Base-by-base conservation (phyloP, 495 filamentous ascomycete species). In the Penicillium samsonianum region DNA sequence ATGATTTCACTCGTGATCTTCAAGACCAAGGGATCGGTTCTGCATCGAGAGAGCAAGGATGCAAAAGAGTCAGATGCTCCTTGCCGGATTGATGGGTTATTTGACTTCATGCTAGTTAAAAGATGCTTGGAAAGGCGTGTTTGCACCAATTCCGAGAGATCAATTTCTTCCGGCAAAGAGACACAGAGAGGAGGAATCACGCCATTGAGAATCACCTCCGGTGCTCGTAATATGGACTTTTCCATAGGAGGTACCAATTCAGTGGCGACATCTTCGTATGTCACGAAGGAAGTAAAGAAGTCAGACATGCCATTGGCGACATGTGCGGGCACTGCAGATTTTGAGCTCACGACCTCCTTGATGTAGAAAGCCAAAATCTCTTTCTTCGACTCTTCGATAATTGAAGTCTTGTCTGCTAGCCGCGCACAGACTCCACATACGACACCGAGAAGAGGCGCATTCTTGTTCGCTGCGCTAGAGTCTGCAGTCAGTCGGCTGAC, bases 71-170 rank as follows among this genome's bases (percentile, higher is more conserved):
- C 79, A 11, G 90, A 65, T 20, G 89, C 89, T 10, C 90, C 91
- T 50, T 82, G 84, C 42, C 94, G 84, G 51, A 97, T 90, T 2
- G 67, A 70, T 4, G 81, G 73, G 64, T 95, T 96, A 54, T 88
- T 89, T 9, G 94, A 98, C 73, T 96, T 98, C 73, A 90, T 78
- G 71, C 89, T 96, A 19, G 90, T 84, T 10, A 98, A 65, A 5
- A 98, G 72, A 17, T 91, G 93, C 63, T 96, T 97, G 20, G 93
- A 71, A 14, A 98, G 76, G 49, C 85, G 84, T 23, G 82, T 73
- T 35, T 79, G 80, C 17, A 96, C 75, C 9, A 89, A 68, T 43
- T 85, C 82, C 10, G 92, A 91, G 2, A 96, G 79, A 64, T 97
- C 93, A 55, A 96, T 77, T 0, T 76, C 74, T 31, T 75, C 67